Percentiles rank a stretch among this genome's conserved stretches.
Conservation (phyloP, 2,329 filamentous ascomycete species). For the Epichloe aotearoae region DNA sequence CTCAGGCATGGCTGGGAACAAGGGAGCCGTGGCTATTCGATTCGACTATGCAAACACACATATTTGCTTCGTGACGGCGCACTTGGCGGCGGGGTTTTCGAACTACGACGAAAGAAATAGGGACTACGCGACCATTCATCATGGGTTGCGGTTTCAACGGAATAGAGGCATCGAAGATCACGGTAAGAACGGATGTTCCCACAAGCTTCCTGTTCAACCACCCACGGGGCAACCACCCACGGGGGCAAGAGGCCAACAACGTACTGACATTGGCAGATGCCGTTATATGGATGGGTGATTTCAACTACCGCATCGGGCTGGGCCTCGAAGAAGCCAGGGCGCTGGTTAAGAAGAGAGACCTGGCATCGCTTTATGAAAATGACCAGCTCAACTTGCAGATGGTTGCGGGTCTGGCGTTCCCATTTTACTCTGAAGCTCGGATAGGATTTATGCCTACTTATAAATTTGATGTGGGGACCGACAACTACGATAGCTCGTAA, state of each 20-base stretch:
- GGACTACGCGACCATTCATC: conserved; percentile 80
- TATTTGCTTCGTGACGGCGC: conserved; percentile 90
- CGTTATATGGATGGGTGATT: conserved; percentile 92
- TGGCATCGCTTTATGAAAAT: conserved; percentile 75
- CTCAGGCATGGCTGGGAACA: conserved; percentile 96
- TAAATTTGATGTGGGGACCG: conserved; percentile 81
- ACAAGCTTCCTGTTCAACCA: too few relatives aligned
- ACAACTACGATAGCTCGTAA: conserved; percentile 83
- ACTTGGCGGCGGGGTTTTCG: conserved; percentile 87
- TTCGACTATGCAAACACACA: conserved; percentile 90
- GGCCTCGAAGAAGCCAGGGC: conserved; percentile 63
- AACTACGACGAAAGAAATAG: conserved; percentile 95
- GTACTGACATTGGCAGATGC: conserved; percentile 31
- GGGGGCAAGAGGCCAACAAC: background rate
- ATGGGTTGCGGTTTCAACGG: conserved; percentile 78
- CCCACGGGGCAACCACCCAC: background rate
- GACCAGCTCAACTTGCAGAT: conserved; percentile 96
- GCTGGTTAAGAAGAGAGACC: conserved; percentile 57
- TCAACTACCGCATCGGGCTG: conserved; percentile 93
- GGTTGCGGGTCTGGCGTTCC: conserved; percentile 81
- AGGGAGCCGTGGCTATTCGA: conserved; percentile 90
- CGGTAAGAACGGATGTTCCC: conserved; percentile 29
- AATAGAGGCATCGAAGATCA: conserved; percentile 89
- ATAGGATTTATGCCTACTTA: conserved; percentile 91
- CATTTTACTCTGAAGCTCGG: conserved; percentile 77